Evolutionary conservation across 495 filamentous ascomycete genomes (phyloP).

Genomic region (Penicillium herquei): DNA sequence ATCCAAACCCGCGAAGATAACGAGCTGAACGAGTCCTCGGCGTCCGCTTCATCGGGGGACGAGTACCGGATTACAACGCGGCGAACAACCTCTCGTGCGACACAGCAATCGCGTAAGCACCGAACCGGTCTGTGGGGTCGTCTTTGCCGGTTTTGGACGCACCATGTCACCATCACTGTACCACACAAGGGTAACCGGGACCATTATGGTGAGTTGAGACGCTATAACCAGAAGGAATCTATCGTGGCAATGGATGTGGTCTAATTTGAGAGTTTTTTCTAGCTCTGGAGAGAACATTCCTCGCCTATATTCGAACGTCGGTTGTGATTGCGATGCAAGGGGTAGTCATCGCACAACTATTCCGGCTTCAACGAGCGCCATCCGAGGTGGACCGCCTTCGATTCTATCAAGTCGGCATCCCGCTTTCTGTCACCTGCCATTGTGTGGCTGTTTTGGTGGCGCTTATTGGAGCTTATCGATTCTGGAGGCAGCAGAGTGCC

Average conservation of each 20-base stretch:
- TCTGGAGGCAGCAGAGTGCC: slow-evolving; percentile 69
- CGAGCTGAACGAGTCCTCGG: slow-evolving; percentile 23
- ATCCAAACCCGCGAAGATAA: slow-evolving; percentile 27
- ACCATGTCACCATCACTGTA: slow-evolving; percentile 41
- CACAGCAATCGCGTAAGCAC: slow-evolving; percentile 11
- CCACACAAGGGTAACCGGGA: slow-evolving; percentile 46
- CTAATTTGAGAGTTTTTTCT: background rate
- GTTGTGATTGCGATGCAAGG: slow-evolving; percentile 65
- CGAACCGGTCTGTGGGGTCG: slow-evolving; percentile 24
- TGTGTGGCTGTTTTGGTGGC: slow-evolving; percentile 55
- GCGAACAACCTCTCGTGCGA: slow-evolving; percentile 23
- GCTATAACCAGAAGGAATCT: background rate
- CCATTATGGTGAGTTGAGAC: slow-evolving; percentile 37
- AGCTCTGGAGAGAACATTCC: slow-evolving; percentile 80
- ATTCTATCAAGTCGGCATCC: slow-evolving; percentile 64
- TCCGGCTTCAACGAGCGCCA: slow-evolving; percentile 58
- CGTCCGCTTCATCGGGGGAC: slow-evolving; percentile 36
- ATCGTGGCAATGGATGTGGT: background rate
- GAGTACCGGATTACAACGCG: slow-evolving; percentile 33
- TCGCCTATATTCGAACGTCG: slow-evolving; percentile 74
- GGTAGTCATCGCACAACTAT: slow-evolving; percentile 66
- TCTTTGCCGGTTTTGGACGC: slow-evolving; percentile 37
- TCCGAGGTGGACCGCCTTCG: slow-evolving; percentile 37
- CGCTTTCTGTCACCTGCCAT: slow-evolving; percentile 60
- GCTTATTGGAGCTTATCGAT: slow-evolving; percentile 59